Evolutionary conservation across 257 asterid species (phyloP), one percentile per base, ranked within the genome.

Genomic region (Cynanchum wilfordii): DNA sequence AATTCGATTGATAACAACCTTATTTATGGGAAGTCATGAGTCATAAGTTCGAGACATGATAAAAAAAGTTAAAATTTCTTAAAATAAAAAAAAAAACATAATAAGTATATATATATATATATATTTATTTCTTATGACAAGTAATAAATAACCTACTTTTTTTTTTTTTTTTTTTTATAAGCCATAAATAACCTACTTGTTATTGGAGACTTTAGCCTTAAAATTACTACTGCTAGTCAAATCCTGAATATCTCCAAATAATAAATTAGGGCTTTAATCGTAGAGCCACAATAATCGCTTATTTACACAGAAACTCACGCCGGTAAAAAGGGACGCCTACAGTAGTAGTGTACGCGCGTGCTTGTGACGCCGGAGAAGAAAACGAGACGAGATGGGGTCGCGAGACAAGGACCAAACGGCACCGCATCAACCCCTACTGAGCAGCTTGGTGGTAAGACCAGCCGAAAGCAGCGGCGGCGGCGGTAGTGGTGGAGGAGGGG

Each of bases 371-470:
- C 40, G 19, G 27, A 25, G 57, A 45, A 20, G 55, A n/a, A 44
- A 42, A 42, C 11, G 29, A 12, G 19, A 45, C 12, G 50, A 70
- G 67, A 92, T 92, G 98, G 90, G 90, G 76, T 86, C 96, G 74
- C 85, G 92, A 60, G 96, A 86, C 68, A 88, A 84, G 76, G 90
- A 84, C 69, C 85, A 82, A 33, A 50, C 87, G 54, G 66, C 94
- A 78, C 89, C 90, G 52, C 96, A 86, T 78, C 94, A 83, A 71
- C 80, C 80, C 68, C 73, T 65, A 15, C 89, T 92, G 79, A 90
- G 98, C 77, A 92, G 98, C 84, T 96, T 92, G 47, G 92, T 92
- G 50, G 85, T 92, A 7, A 92, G 98, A 24, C 86, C 97, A 20
- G 33, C 95, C 20, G 90, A 83, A 50, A 84, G 74, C 81, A 78